Conservation (phyloP, 192 early-diverging fungal genomes). For the Phycomyces nitens region DNA sequence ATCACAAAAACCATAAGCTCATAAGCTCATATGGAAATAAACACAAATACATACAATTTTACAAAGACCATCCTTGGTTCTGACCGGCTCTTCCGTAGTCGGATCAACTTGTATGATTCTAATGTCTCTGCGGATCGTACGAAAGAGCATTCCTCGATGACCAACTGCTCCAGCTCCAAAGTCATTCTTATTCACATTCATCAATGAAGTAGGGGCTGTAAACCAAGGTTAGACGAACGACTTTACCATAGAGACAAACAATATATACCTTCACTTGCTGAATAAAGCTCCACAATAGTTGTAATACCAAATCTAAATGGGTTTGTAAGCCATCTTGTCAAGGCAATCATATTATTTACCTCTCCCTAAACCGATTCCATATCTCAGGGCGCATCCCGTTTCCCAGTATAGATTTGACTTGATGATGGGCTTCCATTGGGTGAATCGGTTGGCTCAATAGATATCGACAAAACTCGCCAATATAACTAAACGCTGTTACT, state of each 20-base stretch:
- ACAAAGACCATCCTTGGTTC: constrained; percentile 50
- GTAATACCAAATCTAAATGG: constrained; percentile 51
- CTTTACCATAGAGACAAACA: neutral
- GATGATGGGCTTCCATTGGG: constrained; percentile 49
- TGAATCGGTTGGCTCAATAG: constrained; percentile 45
- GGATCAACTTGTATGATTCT: constrained; percentile 59
- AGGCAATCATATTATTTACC: neutral
- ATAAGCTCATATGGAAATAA: neutral
- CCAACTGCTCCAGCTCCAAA: constrained; percentile 60
- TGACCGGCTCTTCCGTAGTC: constrained; percentile 47
- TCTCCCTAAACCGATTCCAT: constrained; percentile 55
- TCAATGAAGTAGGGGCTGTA: constrained; percentile 25
- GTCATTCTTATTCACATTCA: constrained; percentile 40
- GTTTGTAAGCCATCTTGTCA: too few relatives aligned
- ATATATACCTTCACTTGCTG: constrained; percentile 55
- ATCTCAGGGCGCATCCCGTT: constrained; percentile 69
- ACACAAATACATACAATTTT: constrained; percentile 23
- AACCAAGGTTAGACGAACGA: neutral
- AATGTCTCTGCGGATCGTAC: constrained; percentile 25
- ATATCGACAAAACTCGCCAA: constrained; percentile 67
- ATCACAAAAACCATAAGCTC: neutral
- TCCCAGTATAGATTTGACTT: constrained; percentile 52
- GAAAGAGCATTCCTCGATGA: constrained; percentile 39
- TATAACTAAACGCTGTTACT: constrained; percentile 48
- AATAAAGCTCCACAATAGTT: constrained; percentile 61